Evolutionary conservation across 2,329 filamentous ascomycete genomes (phyloP), one percentile per base, ranked within the genome.

Genomic region (Xylaria sp.): DNA sequence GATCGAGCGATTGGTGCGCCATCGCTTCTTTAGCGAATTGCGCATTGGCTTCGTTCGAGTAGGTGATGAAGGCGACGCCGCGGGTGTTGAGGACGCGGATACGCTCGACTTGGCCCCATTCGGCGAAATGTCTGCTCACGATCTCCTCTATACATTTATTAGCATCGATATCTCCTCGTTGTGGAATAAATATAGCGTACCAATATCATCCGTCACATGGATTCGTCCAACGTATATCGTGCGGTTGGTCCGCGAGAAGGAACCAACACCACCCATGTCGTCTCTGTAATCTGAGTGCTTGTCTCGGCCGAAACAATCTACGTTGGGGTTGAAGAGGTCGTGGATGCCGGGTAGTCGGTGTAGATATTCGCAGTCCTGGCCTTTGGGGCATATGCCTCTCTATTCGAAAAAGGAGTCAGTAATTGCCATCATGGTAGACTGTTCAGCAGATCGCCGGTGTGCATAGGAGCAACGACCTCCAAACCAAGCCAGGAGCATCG

Each of bases 201-300:
- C 61, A 63, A 97, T 97, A 71, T 97, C 93, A 73, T 97, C 94
- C 10, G 88, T 93, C 42, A 96, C 93, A 73, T 97, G 91, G 73
- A 99, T 97, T 52, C 92, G 82, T 4, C 94, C 94, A 0, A 97
- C 85, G 69, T 99, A 99, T 4, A 99, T 80, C 0, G 94, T 99
- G 37, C 94, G 83, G 72, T 99, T 99, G 71, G 96, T 90, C 19
- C 94, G 83, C 85, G 92, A 88, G 71, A 99, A 99, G 63, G 86
- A 91, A 30, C 94, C 94, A 1, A 97, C 92, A 65, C 95, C 95
- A 56, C 93, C 92, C 94, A 99, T 97, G 73, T 97, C 93, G 72
- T 97, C 93, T 69, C 92, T 81, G 76, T 97, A 97, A 71, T 96
- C 93, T 63, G 84, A 88, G 70, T 91, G 90, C 78, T 96, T 96